Evolutionary conservation across 1,139 yeast species (phyloP), one percentile per base, ranked within the genome.

Genomic region (Taiozyma sp.): DNA sequence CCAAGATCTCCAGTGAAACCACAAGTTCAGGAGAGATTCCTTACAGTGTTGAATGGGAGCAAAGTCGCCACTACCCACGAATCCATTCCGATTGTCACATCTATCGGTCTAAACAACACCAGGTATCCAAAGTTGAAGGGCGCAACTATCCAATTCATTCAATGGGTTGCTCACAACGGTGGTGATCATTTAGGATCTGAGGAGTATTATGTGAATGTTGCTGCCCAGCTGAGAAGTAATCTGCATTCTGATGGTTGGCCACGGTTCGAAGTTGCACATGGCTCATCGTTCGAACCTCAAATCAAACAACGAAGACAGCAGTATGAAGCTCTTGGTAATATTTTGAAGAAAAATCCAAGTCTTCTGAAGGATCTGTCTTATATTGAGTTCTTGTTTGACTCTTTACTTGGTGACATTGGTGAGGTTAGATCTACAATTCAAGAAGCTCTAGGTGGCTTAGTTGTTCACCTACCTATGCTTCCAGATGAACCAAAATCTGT

Each of bases 321-420:
- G 54, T 90, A 88, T 62, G 96, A 88, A 63, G 83, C 95, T 0
- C 67, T 90, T 45, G 93, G 96, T 3, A 76, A 80, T 41, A 71
- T 88, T 13, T 65, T 88, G 46, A 75, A 76, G 49, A 72, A 80
- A 22, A 74, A 77, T 32, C 75, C 82, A 0, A 63, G 64, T 0
- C 66, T 82, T 19, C 65, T 84, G 35, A 57, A 70, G 11, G 82
- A 83, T 57, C 66, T 83, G 44, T 66, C 76, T 0, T 79, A 78
- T 55, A 65, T 89, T 48, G 79, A 78, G 46, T 89, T 89, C 61
- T 68, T 93, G 32, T 81, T 91, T 57, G 81, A 83, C 44, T 83
- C 95, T n/a, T 68, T 91, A 42, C 79, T 76, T 50, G 79, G 79
- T 1, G 97, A 90, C 56, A 60, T 74, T 8, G 62, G 79, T 0